Evolutionary conservation across 495 filamentous ascomycete species (phyloP), one percentile per base, ranked within the genome.

Genomic region (Xylaria telfairii): DNA sequence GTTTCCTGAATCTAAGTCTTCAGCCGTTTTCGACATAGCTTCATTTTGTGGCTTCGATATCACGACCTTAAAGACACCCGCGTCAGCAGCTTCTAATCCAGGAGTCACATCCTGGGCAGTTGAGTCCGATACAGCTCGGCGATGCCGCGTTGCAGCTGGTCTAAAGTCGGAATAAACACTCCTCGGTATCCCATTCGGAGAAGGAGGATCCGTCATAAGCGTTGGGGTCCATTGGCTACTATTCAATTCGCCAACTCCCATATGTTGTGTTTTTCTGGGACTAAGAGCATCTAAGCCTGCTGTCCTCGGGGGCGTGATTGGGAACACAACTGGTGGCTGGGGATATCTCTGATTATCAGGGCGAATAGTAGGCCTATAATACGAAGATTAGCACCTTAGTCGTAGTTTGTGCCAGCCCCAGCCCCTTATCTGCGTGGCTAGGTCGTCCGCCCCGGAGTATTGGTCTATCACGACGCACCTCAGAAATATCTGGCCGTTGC

Each of bases 401-500:
- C 67, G 44, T 13, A 12, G 26, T 21, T 15, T 28, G 4, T 69
- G 7, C 67, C 15, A 30, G 39, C 21, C 13, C 44, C 57, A 28
- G 19, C 19, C 61, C 47, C 28, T 63, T 15, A 32, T 53, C 15
- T 28, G 1, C 15, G 46, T n/a, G 44, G 34, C 21, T 32, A 53
- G 13, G 12, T 42, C 12, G 17, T 17, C 30, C 15, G 15, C 57
- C 44, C 42, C 56, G n/a, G 30, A 32, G 26, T 15, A n/a, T 46
- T 34, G 21, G n/a, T 26, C n/a, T 37, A 44, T 67, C 61, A 46
- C 13, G 60, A 77, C 88, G 78, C 92, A 97, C 95, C 95, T 93
- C 69, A 98, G 83, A 79, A 96, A 98, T 79, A 98, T 94, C 80
- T 91, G 91, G 44, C 95, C 95, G 83, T 96, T 95, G 77, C 94